Percentiles rank a stretch among this genome's conserved stretches.
Evolutionary conservation across 2,329 filamentous ascomycete genomes (phyloP).

Genomic region (Cadophora sp.): DNA sequence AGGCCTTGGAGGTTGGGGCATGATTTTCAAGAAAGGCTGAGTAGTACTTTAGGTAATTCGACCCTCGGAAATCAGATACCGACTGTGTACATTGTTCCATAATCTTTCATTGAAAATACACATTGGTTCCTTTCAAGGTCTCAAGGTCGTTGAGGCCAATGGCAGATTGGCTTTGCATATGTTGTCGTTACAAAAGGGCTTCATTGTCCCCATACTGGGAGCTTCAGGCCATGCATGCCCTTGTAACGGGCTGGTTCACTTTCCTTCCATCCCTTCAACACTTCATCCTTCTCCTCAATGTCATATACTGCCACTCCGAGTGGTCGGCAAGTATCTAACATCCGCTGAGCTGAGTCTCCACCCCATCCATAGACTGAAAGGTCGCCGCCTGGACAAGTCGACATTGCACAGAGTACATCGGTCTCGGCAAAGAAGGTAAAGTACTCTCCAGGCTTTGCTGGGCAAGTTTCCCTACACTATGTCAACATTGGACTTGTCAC

Average conservation of each 20-base stretch:
- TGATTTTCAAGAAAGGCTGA: constrained; percentile 42
- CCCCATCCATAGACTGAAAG: constrained; percentile 84
- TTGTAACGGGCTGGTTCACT: constrained; percentile 66
- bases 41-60: not conserved
- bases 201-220: constrained; percentile 36
- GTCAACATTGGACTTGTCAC: not conserved
- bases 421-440: constrained; percentile 83
- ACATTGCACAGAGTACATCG: constrained; percentile 67
- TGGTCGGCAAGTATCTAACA: constrained; percentile 74
- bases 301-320: constrained; percentile 77
- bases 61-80: not conserved
- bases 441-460: constrained; percentile 51
- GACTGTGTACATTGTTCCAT: not conserved
- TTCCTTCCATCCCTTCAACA: constrained; percentile 68
- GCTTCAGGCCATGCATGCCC: constrained; percentile 68
- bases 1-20: constrained; percentile 47
- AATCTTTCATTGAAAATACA: not conserved
- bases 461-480: constrained; percentile 49
- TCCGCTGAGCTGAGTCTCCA: constrained; percentile 69
- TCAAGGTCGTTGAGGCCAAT: not conserved
- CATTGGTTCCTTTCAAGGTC: not conserved
- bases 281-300: constrained; percentile 56
- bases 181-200: not conserved
- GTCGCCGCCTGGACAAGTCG: constrained; percentile 81
- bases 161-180: not conserved